Base-by-base conservation (phyloP, 2,329 filamentous ascomycete species). In the Amesomyces nigricolor region DNA sequence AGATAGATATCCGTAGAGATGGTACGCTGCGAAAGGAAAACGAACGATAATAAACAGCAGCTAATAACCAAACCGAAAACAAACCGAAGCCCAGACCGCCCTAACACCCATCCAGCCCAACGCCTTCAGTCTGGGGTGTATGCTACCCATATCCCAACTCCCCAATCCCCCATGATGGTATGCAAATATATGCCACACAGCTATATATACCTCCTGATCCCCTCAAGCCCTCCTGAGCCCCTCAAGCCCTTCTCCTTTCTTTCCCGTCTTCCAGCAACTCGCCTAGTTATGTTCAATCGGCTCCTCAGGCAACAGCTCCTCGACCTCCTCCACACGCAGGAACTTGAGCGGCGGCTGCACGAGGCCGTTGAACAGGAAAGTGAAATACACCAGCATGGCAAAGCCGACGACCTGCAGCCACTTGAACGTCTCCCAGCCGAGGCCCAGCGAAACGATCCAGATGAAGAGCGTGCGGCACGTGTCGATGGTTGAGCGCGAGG, bases 351-450 rank as follows among this genome's bases (percentile, higher is more conserved):
- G 94, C 19, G 91, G 89, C 57, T 83, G 78, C n/a, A 97, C 81
- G 56, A 99, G 83, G 60, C 95, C 91, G 71, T 97, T 97, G 78
- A 97, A 97, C 42, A 97, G 71, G 72, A 96, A 96, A 2, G 92
- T 99, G 62, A 94, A 95, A 69, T 96, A 99, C 13, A 99, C 94
- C 37, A 99, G 80, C 62, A 96, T 74, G 1, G 75, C 88, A 64
- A 99, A 99, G 1, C 94, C 94, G 3, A 83, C 70, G 13, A 99
- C 89, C 73, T 99, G 94, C 6, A 99, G 81, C 87, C 89, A 95
- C 74, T 97, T 97, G 81, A 99, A 97, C 0, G 83, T 86, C 74
- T 99, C 94, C 94, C 94, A 99, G 58, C 91, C 91, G 2, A 99
- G 81, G 4, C 88, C 89, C 4, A 99, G 81, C 16, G 90, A 95